Conservation (phyloP, 495 filamentous ascomycete genomes). For the Lepidopterella palustris region DNA sequence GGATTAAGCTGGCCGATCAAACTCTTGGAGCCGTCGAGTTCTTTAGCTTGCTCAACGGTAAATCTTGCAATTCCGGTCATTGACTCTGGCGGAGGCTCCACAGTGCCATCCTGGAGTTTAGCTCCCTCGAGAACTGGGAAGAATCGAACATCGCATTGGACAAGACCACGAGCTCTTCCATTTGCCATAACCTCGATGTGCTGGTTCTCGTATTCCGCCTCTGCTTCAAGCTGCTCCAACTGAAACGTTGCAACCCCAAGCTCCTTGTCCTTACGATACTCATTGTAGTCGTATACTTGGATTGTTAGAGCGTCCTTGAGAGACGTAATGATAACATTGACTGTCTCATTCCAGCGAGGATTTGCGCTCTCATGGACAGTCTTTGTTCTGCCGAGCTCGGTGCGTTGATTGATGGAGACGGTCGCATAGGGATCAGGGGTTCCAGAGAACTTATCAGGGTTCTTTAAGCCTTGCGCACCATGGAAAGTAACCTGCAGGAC, state of each 20-base stretch:
- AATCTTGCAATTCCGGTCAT: constrained; percentile 90
- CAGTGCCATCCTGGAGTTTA: constrained; percentile 67
- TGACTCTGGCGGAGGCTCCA: constrained; percentile 73
- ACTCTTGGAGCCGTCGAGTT: constrained; percentile 84
- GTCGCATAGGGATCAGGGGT: constrained; percentile 88
- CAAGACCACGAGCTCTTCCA: constrained; percentile 71
- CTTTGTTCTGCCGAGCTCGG: constrained; percentile 80
- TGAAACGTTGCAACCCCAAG: constrained; percentile 79
- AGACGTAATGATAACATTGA: constrained; percentile 88
- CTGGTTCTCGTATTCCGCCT: constrained; percentile 73
- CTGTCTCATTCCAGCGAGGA: constrained; percentile 92
- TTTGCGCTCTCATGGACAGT: constrained; percentile 74
- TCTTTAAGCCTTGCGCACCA: constrained; percentile 85
- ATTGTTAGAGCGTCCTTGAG: constrained; percentile 80
- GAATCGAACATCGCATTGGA: constrained; percentile 81
- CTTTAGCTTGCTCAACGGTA: constrained; percentile 91
- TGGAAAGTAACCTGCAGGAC: constrained; percentile 88
- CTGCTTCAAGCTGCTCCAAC: constrained; percentile 70
- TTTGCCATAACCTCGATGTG: constrained; percentile 77
- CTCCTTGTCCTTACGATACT: constrained; percentile 92
- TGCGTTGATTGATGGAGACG: constrained; percentile 77
- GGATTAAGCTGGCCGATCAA: constrained; percentile 83
- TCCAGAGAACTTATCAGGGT: constrained; percentile 86
- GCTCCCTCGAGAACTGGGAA: constrained; percentile 81
- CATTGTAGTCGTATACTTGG: constrained; percentile 86